These are phyloP conservation scores for Elsinoe fawcettii DNA, from an alignment of 2,329 filamentous ascomycete species.

Conservation along the genomic window DNA sequence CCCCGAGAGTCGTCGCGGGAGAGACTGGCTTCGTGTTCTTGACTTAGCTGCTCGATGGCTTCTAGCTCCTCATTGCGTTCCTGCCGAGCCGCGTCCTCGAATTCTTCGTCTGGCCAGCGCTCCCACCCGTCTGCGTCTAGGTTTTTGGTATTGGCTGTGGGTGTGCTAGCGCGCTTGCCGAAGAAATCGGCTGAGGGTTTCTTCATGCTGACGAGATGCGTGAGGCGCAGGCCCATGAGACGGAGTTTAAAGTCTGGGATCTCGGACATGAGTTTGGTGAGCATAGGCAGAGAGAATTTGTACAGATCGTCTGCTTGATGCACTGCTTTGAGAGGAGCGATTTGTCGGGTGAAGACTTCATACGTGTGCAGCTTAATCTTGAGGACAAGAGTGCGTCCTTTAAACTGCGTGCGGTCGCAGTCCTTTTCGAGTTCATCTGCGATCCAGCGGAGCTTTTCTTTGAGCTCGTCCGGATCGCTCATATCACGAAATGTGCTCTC, in stretches of 20 bases:
- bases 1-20: not conserved
- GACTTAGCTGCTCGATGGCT: constrained; percentile 54
- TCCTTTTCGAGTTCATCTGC: constrained; percentile 85
- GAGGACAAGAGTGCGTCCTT: constrained; percentile 81
- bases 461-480: constrained; percentile 57
- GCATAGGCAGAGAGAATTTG: constrained; percentile 69
- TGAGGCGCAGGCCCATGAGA: constrained; percentile 82
- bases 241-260: constrained; percentile 70
- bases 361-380: constrained; percentile 95
- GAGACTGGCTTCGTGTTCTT: constrained; percentile 39
- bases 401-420: constrained; percentile 68
- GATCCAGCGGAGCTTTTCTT: constrained; percentile 69
- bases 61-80: constrained; percentile 55
- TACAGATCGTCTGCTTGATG: constrained; percentile 73
- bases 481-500: constrained; percentile 87
- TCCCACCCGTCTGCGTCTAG: constrained; percentile 54
- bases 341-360: constrained; percentile 80
- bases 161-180: constrained; percentile 43
- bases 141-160: constrained; percentile 20
- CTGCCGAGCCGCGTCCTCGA: constrained; percentile 53
- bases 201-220: constrained; percentile 77
- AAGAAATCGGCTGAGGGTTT: constrained; percentile 77
- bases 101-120: constrained; percentile 59
- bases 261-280: constrained; percentile 76
- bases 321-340: constrained; percentile 64